Evolutionary conservation across 768 basidiomycete genomes (phyloP), one percentile per base, ranked within the genome.

Genomic region (Trametes maxima): DNA sequence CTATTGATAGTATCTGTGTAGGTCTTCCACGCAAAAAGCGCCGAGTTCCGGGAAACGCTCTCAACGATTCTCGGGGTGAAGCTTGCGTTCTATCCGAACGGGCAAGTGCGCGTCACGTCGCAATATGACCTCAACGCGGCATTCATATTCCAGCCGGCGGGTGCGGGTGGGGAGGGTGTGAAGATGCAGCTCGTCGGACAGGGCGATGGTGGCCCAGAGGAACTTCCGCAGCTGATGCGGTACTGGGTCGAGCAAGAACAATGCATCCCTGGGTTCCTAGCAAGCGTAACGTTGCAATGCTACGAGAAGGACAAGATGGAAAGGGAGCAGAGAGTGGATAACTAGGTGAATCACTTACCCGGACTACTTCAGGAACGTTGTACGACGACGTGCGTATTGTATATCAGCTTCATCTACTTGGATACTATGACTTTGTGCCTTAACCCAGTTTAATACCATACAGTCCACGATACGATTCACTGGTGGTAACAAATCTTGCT

Each of bases 41-140:
- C 89, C 60, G 95, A 98, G 69, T 96, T 98, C 78, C 85, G 92
- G 40, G 92, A 95, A 70, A 88, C 94, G 6, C 90, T 98, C 60
- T 87, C 89, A 4, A 87, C 90, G 0, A 89, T 98, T 50, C 82
- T 98, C 0, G 96, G 95, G 6, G 87, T 94, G 70, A 94, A 96
- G 68, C 83, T 98, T 51, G 88, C 89, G 1, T 97, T 98, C 71
- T 92, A 92, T 69, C 91, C 90, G 16, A 94, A 93, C 52, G 95
- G 95, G 0, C 87, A 93, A 66, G 89, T 98, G 50, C 83, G 92
- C 21, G 86, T 97, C 62, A 95, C 94, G 5, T 90, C 89, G n/a
- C 82, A 92, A 67, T 98, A 89, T 75, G 95, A 97, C 64, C 84
- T 92, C 6, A 83, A 83, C 54, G 90, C 93, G 28, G 87, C 90